A percentile compares a stretch with the other conserved stretches of the same genome.
These are phyloP conservation scores for Leishmania gerbilli DNA, from an alignment of 208 protist genomes.

Conservation along the genomic window DNA sequence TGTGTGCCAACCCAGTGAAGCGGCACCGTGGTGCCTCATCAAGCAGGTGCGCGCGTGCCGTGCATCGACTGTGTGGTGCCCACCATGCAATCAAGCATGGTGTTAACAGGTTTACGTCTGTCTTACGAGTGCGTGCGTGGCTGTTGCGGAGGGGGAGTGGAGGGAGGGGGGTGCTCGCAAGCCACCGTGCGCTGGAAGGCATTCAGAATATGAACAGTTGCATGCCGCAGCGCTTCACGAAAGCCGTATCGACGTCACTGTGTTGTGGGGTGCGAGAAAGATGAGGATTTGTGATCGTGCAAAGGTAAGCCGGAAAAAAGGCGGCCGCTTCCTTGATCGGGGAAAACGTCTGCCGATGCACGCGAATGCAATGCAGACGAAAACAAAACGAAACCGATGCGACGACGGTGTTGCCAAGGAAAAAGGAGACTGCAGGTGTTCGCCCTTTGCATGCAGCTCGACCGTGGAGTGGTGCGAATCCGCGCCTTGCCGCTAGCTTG, in stretches of 20 bases:
- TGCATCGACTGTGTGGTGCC: not conserved
- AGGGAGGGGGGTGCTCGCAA: not conserved
- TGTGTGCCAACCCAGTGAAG: not conserved
- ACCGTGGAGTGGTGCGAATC: not conserved
- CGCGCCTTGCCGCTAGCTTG: not conserved
- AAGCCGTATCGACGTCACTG: not conserved
- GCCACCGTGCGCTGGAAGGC: not conserved
- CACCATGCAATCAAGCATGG: not conserved
- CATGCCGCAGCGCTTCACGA: not conserved
- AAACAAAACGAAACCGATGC: not conserved
- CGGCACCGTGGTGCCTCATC: not conserved
- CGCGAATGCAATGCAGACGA: not conserved
- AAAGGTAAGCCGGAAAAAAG: not conserved
- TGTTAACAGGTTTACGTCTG: not conserved
- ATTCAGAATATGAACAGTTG: not conserved
- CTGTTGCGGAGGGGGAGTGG: not conserved
- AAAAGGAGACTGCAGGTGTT: not conserved
- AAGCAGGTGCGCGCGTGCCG: not conserved
- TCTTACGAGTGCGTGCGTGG: not conserved
- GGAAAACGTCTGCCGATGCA: not conserved
- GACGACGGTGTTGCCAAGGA: not conserved
- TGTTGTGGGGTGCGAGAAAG: not conserved
- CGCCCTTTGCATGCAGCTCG: not conserved
- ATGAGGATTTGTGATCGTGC: not conserved
- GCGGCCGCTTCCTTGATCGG: not conserved